Evolutionary conservation across 2,329 filamentous ascomycete genomes (phyloP).

Genomic region (Ceratocystis colombiana): DNA sequence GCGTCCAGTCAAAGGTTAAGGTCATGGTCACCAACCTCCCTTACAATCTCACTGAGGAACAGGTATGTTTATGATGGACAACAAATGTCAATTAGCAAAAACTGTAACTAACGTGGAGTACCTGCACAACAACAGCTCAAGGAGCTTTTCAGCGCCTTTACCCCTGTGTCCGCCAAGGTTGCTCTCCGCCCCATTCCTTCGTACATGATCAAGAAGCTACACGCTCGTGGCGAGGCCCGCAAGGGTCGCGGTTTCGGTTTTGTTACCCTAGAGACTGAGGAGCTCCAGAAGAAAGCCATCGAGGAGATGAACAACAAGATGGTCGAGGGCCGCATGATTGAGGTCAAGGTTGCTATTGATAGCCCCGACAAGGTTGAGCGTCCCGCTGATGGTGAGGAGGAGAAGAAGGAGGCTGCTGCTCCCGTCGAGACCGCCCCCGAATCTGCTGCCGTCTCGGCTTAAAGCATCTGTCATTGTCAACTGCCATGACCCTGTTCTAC

Average conservation of each 20-base stretch:
- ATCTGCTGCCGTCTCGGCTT: constrained; percentile 18
- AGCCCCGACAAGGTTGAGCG: constrained; percentile 93
- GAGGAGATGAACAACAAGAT: constrained; percentile 98
- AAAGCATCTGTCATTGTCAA: constrained; percentile 10
- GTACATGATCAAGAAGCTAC: constrained; percentile 99
- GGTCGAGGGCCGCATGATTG: constrained; percentile 96
- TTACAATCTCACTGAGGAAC: constrained; percentile 95
- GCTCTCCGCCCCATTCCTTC: constrained; percentile 95
- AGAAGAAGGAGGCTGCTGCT: constrained; percentile 16
- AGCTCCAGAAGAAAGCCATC: constrained; percentile 94
- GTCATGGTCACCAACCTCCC: constrained; percentile 99
- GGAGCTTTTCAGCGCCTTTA: constrained; percentile 89
- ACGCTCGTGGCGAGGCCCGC: constrained; percentile 92
- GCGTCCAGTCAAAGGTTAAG: constrained; percentile 98
- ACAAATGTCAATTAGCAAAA: background rate
- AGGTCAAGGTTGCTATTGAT: constrained; percentile 99
- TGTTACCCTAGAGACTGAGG: constrained; percentile 89
- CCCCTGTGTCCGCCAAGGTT: constrained; percentile 93
- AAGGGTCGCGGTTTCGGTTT: constrained; percentile 99
- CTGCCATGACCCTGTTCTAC: constrained; percentile 16
- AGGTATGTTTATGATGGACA: constrained; percentile 47
- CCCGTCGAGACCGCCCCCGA: background rate
- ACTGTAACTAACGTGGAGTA: constrained; percentile 24
- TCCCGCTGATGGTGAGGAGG: constrained; percentile 54
- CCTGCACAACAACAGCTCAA: constrained; percentile 56